phyloP scores from a whole-genome alignment of 495 filamentous ascomycete species.

The Trichocladium antarcticum region DNA sequence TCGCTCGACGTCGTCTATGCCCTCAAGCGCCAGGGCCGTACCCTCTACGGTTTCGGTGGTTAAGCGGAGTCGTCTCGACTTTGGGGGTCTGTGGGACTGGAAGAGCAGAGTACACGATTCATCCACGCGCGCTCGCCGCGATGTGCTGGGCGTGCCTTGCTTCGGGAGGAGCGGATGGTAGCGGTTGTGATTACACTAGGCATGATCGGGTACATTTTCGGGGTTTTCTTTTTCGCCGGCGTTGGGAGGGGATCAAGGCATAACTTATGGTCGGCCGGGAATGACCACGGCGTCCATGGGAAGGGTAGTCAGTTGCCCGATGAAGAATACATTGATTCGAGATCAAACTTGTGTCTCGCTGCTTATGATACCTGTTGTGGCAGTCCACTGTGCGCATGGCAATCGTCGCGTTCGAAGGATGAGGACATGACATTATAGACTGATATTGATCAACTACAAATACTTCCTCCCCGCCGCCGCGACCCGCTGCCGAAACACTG shows the following conservation, averaged over 20 bases:
- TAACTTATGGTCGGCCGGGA: constrained; percentile 8
- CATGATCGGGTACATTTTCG: constrained; percentile 5
- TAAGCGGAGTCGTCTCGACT: constrained; percentile 38
- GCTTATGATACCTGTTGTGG: not conserved
- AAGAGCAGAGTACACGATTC: no score
- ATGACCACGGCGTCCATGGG: constrained; percentile 10
- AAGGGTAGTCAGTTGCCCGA: constrained; percentile 5
- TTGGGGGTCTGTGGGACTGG: no score
- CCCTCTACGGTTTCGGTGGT: constrained; percentile 97
- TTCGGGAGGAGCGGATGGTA: not conserved
- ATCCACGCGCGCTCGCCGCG: no score
- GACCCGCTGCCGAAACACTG: constrained; percentile 71
- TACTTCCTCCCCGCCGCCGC: constrained; percentile 87
- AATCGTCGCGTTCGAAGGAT: no score
- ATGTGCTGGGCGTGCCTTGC: no score
- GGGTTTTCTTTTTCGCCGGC: constrained; percentile 5
- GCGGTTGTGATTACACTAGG: not conserved
- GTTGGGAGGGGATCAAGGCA: constrained; percentile 5
- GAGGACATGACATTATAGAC: not conserved
- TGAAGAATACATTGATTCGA: constrained; percentile 9
- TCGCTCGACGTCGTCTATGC: constrained; percentile 93
- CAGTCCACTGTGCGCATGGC: not conserved
- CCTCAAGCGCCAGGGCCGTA: constrained; percentile 89
- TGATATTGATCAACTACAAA: constrained; percentile 38
- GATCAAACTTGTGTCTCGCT: not conserved